Evolutionary conservation across 164 flowering plant genomes (phyloP).

Genomic region (Pachysandra terminalis): DNA sequence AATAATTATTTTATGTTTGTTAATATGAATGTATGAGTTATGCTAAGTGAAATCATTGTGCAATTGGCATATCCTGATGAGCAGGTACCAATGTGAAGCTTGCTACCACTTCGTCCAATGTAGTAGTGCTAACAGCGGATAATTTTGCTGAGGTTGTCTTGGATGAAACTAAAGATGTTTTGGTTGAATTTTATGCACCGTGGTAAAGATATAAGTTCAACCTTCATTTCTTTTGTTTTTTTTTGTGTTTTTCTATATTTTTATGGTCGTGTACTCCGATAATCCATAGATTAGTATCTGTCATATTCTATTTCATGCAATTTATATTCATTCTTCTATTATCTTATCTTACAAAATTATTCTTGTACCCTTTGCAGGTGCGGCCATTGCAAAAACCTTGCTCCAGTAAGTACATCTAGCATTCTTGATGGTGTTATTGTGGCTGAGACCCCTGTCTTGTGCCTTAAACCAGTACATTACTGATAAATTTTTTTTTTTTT

Average conservation of each 20-base stretch:
- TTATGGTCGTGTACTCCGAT: background rate
- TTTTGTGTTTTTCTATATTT: background rate
- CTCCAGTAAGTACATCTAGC: slow-evolving; percentile 67
- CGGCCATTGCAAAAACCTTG: slow-evolving; percentile 95
- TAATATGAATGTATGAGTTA: no score
- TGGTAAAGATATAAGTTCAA: slow-evolving; percentile 46
- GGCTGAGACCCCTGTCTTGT: background rate
- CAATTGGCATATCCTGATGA: no score
- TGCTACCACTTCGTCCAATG: slow-evolving; percentile 64
- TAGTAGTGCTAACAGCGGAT: slow-evolving; percentile 69
- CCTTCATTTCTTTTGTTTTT: background rate
- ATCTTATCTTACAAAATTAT: background rate
- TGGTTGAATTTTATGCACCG: slow-evolving; percentile 98
- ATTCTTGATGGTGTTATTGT: background rate
- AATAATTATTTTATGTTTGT: no score
- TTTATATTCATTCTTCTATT: no score
- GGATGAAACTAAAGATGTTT: slow-evolving; percentile 80
- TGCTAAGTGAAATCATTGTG: no score
- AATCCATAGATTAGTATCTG: no score
- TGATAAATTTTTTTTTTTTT: background rate
- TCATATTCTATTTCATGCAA: no score
- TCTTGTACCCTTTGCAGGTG: slow-evolving; percentile 53
- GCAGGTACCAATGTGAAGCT: slow-evolving; percentile 93
- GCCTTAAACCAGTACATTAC: background rate
- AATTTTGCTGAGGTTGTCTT: slow-evolving; percentile 75